Conservation (phyloP, 139 green algal species). For the Chloropicon primus region DNA sequence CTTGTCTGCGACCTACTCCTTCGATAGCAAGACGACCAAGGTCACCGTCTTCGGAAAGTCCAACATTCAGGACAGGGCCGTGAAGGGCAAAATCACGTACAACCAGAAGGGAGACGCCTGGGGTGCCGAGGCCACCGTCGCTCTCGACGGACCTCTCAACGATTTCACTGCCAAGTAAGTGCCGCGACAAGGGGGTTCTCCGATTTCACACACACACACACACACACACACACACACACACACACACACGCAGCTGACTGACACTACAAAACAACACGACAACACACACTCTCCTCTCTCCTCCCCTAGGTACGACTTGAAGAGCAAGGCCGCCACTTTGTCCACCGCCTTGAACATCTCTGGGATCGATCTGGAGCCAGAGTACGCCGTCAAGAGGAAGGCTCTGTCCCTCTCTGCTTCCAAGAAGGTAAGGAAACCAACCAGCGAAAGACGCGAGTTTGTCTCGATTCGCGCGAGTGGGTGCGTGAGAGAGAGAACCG, state of each 20-base stretch:
- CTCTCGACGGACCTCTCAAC: neutral
- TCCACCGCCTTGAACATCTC: neutral
- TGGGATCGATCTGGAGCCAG: neutral
- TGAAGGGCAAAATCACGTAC: neutral
- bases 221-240: too few relatives aligned
- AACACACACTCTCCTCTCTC: too few relatives aligned
- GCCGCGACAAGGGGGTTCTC: too few relatives aligned
- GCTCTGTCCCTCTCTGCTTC: neutral
- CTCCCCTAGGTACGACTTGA: neutral
- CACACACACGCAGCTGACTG: too few relatives aligned
- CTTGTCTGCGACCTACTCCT: neutral
- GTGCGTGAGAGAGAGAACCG: too few relatives aligned
- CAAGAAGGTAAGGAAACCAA: neutral
- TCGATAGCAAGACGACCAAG: neutral
- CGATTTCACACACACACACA: too few relatives aligned
- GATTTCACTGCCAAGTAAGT: neutral
- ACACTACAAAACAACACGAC: too few relatives aligned
- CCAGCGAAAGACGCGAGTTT: neutral
- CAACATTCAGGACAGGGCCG: neutral
- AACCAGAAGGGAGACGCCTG: neutral
- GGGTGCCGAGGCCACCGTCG: neutral
- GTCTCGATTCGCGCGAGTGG: too few relatives aligned
- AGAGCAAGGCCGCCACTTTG: neutral
- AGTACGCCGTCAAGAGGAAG: neutral
- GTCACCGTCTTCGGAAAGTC: neutral